Evolutionary conservation across 495 filamentous ascomycete genomes (phyloP).

Genomic region (Pseudoneurospora amorphoporcata): DNA sequence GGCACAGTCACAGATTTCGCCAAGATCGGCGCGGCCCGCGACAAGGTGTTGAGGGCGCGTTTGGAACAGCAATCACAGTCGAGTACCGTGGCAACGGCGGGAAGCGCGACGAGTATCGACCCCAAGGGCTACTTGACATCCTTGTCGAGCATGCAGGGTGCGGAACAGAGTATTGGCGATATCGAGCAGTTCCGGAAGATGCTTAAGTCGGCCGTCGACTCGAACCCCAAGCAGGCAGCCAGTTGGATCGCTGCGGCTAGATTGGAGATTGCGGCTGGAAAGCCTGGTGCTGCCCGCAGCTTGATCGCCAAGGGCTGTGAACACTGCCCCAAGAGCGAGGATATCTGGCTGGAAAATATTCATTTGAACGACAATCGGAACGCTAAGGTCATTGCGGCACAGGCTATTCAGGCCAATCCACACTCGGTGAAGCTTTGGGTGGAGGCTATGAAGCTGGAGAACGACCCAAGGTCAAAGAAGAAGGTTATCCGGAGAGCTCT

Average conservation of each 20-base stretch:
- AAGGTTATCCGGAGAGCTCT: constrained; percentile 81
- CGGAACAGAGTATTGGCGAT: constrained; percentile 82
- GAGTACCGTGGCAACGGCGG: constrained; percentile 57
- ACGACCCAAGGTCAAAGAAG: constrained; percentile 69
- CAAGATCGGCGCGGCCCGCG: constrained; percentile 90
- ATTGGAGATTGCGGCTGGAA: constrained; percentile 85
- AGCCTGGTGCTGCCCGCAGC: constrained; percentile 74
- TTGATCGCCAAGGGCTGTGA: constrained; percentile 79
- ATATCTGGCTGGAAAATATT: constrained; percentile 92
- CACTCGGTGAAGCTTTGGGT: constrained; percentile 86
- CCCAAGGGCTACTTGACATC: constrained; percentile 93
- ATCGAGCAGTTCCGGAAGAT: constrained; percentile 92
- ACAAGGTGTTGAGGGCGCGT: constrained; percentile 84
- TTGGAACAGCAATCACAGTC: constrained; percentile 79
- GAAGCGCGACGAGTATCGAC: constrained; percentile 86
- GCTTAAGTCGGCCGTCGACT: constrained; percentile 88
- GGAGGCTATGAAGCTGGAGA: constrained; percentile 88
- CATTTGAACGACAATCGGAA: constrained; percentile 85
- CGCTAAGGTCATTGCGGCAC: constrained; percentile 90
- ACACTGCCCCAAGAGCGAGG: constrained; percentile 86
- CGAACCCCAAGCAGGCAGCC: constrained; percentile 89
- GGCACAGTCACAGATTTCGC: constrained; percentile 96
- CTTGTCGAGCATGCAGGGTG: constrained; percentile 65
- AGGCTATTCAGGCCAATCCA: constrained; percentile 82
- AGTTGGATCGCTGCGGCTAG: constrained; percentile 94